phyloP scores from a whole-genome alignment of 306 rosid species.

The Fragaria vesca region DNA sequence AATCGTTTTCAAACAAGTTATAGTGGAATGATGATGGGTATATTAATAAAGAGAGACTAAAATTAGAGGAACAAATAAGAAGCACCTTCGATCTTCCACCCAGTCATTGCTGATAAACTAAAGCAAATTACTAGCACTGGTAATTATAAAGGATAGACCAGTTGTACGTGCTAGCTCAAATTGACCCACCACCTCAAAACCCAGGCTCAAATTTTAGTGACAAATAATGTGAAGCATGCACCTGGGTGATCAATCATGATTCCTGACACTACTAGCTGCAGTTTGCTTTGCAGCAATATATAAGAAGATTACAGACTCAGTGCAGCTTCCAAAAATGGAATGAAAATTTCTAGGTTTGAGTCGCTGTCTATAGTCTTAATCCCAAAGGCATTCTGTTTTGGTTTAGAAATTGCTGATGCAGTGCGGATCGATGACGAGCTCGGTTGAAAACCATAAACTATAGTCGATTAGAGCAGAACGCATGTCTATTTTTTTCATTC shows the following conservation, averaged over 20 bases:
- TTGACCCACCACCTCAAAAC: conserved; percentile 54
- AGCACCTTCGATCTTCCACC: too few species aligned
- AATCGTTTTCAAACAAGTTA: too few species aligned
- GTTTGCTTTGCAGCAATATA: not conserved
- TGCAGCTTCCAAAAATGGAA: not conserved
- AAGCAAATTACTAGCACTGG: not conserved
- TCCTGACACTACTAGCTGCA: not conserved
- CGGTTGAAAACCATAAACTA: not conserved
- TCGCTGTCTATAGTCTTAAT: conserved; percentile 8
- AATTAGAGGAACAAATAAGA: too few species aligned
- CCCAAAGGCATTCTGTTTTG: conserved; percentile 6
- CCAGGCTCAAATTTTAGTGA: conserved; percentile 21
- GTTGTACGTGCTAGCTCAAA: not conserved
- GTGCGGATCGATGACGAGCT: conserved; percentile 14
- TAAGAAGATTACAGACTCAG: not conserved
- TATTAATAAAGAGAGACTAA: too few species aligned
- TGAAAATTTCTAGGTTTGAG: not conserved
- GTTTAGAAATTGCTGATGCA: not conserved
- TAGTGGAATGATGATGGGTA: too few species aligned
- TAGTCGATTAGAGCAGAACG: not conserved
- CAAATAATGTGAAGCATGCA: not conserved
- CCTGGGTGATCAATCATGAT: not conserved
- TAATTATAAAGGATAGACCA: not conserved
- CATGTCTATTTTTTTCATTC: not conserved
- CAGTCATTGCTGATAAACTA: not conserved